phyloP scores from a whole-genome alignment of 768 basidiomycete genomes.

The Lactifluus piperatus region DNA sequence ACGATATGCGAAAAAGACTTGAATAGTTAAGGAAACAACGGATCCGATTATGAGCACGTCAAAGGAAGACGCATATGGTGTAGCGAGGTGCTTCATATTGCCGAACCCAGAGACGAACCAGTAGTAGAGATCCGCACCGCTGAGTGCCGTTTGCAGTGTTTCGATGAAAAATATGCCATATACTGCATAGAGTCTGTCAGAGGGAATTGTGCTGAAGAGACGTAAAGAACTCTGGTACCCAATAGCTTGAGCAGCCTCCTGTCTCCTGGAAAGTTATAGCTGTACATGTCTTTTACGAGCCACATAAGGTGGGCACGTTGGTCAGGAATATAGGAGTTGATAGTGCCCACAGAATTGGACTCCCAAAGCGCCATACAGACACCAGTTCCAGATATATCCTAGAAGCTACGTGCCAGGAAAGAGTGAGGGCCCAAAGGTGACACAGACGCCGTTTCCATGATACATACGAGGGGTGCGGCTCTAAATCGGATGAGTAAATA shows the following conservation, averaged over 20 bases:
- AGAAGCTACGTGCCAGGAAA: background rate
- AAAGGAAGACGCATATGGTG: conserved; percentile 21
- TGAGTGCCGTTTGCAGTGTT: conserved; percentile 23
- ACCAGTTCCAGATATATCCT: conserved; percentile 21
- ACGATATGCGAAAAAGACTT: conserved; percentile 28
- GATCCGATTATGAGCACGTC: conserved; percentile 25
- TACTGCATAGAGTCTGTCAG: conserved; percentile 17
- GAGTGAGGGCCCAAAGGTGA: background rate
- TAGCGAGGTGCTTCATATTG: conserved; percentile 21
- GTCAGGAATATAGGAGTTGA: background rate
- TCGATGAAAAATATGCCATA: conserved; percentile 23
- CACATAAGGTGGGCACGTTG: background rate
- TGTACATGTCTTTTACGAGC: conserved; percentile 5
- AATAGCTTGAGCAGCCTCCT: background rate
- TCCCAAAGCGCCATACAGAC: conserved; percentile 24
- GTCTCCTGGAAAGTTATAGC: conserved; percentile 8
- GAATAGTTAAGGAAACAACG: conserved; percentile 24
- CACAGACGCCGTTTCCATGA: background rate
- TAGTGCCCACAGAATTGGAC: conserved; percentile 26
- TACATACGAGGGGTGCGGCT: conserved; percentile 2
- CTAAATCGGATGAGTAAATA: background rate
- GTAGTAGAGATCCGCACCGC: conserved; percentile 24
- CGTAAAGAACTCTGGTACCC: background rate
- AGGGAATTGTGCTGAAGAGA: background rate
- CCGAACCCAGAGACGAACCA: conserved; percentile 28